Evolutionary conservation across 2,329 filamentous ascomycete genomes (phyloP), one percentile per base, ranked within the genome.

Genomic region (Aspergillus sojae): DNA sequence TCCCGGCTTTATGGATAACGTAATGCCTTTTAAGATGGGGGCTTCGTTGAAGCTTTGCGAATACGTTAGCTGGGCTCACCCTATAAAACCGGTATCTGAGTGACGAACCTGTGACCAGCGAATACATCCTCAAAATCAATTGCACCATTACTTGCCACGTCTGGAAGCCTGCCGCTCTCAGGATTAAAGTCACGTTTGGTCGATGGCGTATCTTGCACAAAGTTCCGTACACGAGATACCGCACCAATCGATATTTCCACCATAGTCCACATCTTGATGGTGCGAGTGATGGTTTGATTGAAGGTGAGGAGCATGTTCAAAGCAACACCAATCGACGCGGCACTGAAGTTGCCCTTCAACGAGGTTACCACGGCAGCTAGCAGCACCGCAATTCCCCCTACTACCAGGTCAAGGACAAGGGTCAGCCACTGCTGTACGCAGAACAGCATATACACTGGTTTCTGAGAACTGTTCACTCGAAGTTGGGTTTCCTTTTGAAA

Each of bases 211-310:
- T 78, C 80, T 48, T 70, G 72, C 43, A 77, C 77, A 57, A 86
- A 86, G 26, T 56, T 48, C 67, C 82, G 82, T 57, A 86, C 78
- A 21, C 85, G 77, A 3, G 80, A 76, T 4, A 87, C 78, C 14
- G 71, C 70, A 1, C 71, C 71, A 12, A 71, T 68, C 0, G 68
- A 70, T 1, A 66, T 70, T 41, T 73, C 70, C 21, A 71, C 48
- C 30, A 58, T 23, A 5, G 70, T 72, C 70, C 70, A 73, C 3
- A 57, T 65, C 21, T 65, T 61, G 26, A 72, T 67, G 2, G 66
- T 55, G 1, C 78, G 68, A 53, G 79, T 80, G 41, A 85, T 70
- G 58, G 75, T 76, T 55, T 78, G 73, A 26, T 79, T 83, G 65
- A 85, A 82, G 4, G 75, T 71, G 23, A 85, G 73, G 23, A 84